Conservation (phyloP, 495 filamentous ascomycete species). For the Annulohypoxylon stygium region DNA sequence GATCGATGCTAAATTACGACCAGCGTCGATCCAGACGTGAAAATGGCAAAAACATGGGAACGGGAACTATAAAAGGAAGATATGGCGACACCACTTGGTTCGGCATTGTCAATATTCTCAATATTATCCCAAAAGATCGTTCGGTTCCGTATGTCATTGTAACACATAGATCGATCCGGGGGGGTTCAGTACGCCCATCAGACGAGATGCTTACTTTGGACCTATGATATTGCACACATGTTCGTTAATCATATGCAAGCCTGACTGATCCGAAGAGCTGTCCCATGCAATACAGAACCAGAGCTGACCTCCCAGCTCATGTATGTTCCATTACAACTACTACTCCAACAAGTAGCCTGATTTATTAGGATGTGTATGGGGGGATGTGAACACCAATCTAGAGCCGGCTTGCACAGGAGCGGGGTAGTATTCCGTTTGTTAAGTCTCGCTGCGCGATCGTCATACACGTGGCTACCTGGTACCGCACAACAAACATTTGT, state of each 20-base stretch:
- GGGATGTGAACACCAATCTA: background rate
- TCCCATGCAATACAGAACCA: constrained; percentile 19
- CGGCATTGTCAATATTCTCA: background rate
- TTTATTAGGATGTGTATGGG: background rate
- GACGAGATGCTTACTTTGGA: constrained; percentile 10
- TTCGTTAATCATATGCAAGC: constrained; percentile 24
- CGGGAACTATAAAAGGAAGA: background rate
- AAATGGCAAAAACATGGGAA: constrained; percentile 4
- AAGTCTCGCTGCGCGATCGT: constrained; percentile 13
- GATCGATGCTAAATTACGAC: constrained; percentile 11
- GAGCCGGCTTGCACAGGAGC: constrained; percentile 18
- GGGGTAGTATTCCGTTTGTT: constrained; percentile 31
- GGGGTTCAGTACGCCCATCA: background rate
- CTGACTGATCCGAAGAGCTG: constrained; percentile 8
- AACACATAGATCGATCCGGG: constrained; percentile 14
- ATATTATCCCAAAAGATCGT: constrained; percentile 18
- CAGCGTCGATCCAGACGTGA: constrained; percentile 5
- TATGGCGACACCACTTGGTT: background rate
- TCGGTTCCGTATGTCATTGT: background rate
- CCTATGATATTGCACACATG: constrained; percentile 13
- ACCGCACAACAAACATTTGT: constrained; percentile 11
- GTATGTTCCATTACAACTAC: constrained; percentile 13
- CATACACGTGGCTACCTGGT: constrained; percentile 45
- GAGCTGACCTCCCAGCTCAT: constrained; percentile 28
- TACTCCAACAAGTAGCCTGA: constrained; percentile 3